Percentiles rank a stretch among this genome's conserved stretches.
These are phyloP conservation scores for Tricholoma saponaceum DNA, from an alignment of 768 basidiomycete species.

Conservation along the genomic window DNA sequence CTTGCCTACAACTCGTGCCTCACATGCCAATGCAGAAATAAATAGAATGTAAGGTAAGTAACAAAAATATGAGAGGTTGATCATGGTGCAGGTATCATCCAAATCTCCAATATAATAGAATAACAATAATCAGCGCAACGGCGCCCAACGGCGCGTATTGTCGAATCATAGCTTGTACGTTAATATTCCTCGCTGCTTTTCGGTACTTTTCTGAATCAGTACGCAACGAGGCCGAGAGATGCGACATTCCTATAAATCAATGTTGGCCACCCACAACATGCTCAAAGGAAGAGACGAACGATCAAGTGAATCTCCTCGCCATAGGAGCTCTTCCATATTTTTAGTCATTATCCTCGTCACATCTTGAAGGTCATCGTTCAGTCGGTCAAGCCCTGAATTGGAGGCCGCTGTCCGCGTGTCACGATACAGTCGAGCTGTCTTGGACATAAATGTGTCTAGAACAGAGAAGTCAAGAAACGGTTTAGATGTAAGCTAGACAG, in stretches of 20 bases:
- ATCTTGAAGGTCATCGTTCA: slow-evolving; percentile 96
- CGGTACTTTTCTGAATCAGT: slow-evolving; percentile 98
- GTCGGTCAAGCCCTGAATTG: slow-evolving; percentile 69
- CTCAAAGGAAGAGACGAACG: slow-evolving; percentile 44
- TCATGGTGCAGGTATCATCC: slow-evolving; percentile 34
- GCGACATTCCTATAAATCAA: slow-evolving; percentile 79
- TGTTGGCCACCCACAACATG: not conserved
- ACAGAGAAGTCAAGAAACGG: slow-evolving; percentile 3
- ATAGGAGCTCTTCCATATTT: slow-evolving; percentile 99
- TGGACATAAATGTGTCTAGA: slow-evolving; percentile 97
- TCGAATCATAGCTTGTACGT: slow-evolving; percentile 87
- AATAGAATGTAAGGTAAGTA: slow-evolving; percentile 7
- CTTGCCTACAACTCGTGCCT: slow-evolving; percentile 3
- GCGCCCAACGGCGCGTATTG: slow-evolving; percentile 94
- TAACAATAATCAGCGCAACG: slow-evolving; percentile 71
- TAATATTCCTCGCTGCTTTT: slow-evolving; percentile 92
- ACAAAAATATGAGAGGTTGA: slow-evolving; percentile 1
- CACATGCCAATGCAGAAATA: slow-evolving; percentile 1
- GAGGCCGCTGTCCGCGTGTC: slow-evolving; percentile 87
- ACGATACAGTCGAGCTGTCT: slow-evolving; percentile 91
- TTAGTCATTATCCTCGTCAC: slow-evolving; percentile 99
- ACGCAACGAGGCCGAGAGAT: slow-evolving; percentile 88
- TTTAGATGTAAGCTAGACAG: not conserved
- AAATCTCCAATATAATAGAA: slow-evolving; percentile 79
- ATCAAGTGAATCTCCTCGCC: slow-evolving; percentile 97